A percentile compares a stretch with the other conserved stretches of the same genome.
These are phyloP conservation scores for Sphagnum tenellum DNA, from an alignment of 225 moss, liverwort and hornwort species.

Conservation along the genomic window DNA sequence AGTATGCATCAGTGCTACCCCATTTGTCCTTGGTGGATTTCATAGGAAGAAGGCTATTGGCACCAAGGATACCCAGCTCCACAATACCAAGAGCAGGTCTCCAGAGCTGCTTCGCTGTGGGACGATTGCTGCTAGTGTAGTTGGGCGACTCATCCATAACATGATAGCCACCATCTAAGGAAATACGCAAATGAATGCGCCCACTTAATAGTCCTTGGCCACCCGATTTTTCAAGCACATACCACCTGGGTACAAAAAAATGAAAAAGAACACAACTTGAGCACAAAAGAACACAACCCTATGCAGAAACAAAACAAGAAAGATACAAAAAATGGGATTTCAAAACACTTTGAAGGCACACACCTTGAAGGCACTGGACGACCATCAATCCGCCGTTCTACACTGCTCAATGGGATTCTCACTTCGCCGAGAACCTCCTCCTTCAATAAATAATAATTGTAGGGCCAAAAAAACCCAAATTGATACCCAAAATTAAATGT, in stretches of 20 bases:
- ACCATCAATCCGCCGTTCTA: slow-evolving; percentile 74
- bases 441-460: slow-evolving; percentile 15
- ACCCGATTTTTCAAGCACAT: slow-evolving; percentile 54
- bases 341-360: background rate
- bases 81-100: slow-evolving; percentile 62
- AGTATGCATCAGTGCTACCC: slow-evolving; percentile 63
- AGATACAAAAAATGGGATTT: too few relatives aligned
- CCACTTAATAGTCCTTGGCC: slow-evolving; percentile 44
- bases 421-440: slow-evolving; percentile 59
- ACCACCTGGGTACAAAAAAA: slow-evolving; percentile 42
- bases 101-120: slow-evolving; percentile 82
- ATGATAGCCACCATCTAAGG: slow-evolving; percentile 93
- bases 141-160: slow-evolving; percentile 85
- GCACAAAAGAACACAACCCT: too few relatives aligned
- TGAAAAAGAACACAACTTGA: too few relatives aligned
- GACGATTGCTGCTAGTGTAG: slow-evolving; percentile 67
- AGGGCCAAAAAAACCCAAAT: too few relatives aligned
- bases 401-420: slow-evolving; percentile 40
- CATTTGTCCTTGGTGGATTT: slow-evolving; percentile 46
- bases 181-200: slow-evolving; percentile 66
- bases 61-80: slow-evolving; percentile 77
- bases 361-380: slow-evolving; percentile 68
- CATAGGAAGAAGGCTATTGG: slow-evolving; percentile 66
- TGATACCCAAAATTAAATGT: too few relatives aligned
- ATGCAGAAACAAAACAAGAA: too few relatives aligned